Evolutionary conservation across 768 basidiomycete species (phyloP).

Genomic region (Tricholoma bakamatsutake): DNA sequence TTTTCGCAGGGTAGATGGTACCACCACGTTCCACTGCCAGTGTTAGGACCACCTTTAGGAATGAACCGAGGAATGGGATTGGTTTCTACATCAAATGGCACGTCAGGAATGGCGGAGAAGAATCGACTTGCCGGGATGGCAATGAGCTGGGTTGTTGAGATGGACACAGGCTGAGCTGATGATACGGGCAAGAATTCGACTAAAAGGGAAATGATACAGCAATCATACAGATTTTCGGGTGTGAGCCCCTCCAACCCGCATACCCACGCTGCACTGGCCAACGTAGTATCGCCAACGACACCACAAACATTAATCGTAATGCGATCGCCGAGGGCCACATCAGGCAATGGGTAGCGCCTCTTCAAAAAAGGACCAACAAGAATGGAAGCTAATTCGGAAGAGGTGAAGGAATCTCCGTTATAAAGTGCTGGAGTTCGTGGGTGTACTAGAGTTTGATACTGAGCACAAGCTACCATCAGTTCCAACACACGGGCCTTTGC

Average conservation of each 20-base stretch:
- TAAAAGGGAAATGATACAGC: background rate
- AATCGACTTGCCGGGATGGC: background rate
- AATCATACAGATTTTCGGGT: background rate
- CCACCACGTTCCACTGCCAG: background rate
- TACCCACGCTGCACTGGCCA: background rate
- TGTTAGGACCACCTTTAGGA: background rate
- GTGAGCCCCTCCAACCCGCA: background rate
- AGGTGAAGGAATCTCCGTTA: background rate
- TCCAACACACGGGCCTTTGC: background rate
- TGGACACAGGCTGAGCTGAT: background rate
- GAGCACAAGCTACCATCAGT: background rate
- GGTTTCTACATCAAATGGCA: background rate
- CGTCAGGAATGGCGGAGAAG: background rate
- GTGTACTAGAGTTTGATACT: background rate
- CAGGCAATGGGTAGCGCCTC: background rate
- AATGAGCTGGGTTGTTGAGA: background rate
- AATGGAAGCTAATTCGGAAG: background rate
- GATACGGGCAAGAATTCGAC: background rate
- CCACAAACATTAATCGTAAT: background rate
- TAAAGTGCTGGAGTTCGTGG: background rate
- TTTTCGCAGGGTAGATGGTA: background rate
- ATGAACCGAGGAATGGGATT: background rate
- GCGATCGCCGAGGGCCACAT: background rate
- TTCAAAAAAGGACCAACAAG: background rate
- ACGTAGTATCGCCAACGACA: background rate